Evolutionary conservation across 177 flowering plant genomes (phyloP).

Genomic region (Tripterygium wilfordii): DNA sequence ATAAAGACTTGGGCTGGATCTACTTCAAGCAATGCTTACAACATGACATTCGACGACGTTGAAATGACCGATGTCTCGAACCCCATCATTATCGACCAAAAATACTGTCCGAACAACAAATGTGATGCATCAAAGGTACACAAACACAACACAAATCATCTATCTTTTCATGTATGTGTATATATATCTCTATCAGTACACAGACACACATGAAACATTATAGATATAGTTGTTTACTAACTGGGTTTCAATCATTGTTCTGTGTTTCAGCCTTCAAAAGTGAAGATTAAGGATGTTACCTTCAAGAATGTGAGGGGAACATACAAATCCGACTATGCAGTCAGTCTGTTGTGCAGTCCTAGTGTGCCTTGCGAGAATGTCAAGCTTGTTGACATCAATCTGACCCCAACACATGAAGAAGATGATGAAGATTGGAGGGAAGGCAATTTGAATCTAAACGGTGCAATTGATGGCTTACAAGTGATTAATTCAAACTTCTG

Average conservation of each 20-base stretch:
- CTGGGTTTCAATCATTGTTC: background rate
- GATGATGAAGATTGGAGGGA: too few species aligned
- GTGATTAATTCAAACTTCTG: too few species aligned
- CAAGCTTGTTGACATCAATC: conserved; percentile 30
- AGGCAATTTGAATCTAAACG: too few species aligned
- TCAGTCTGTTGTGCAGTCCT: conserved; percentile 36
- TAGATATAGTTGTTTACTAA: too few species aligned
- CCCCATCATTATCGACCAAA: conserved; percentile 18
- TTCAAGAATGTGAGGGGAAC: conserved; percentile 55
- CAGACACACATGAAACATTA: background rate
- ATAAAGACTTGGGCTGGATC: conserved; percentile 15
- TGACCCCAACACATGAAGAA: too few species aligned
- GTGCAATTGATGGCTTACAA: too few species aligned
- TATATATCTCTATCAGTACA: too few species aligned
- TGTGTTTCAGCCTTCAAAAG: conserved; percentile 32
- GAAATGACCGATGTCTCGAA: conserved; percentile 6
- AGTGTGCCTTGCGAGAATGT: conserved; percentile 37
- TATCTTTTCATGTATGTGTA: background rate
- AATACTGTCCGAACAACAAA: conserved; percentile 7
- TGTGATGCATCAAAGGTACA: background rate
- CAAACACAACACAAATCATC: too few species aligned
- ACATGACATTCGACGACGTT: conserved; percentile 8
- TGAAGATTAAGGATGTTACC: conserved; percentile 42
- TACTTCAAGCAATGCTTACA: background rate
- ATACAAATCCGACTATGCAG: conserved; percentile 21